Base-by-base conservation (phyloP, 371 early-diverging fungal species). In the Apophysomyces variabilis region DNA sequence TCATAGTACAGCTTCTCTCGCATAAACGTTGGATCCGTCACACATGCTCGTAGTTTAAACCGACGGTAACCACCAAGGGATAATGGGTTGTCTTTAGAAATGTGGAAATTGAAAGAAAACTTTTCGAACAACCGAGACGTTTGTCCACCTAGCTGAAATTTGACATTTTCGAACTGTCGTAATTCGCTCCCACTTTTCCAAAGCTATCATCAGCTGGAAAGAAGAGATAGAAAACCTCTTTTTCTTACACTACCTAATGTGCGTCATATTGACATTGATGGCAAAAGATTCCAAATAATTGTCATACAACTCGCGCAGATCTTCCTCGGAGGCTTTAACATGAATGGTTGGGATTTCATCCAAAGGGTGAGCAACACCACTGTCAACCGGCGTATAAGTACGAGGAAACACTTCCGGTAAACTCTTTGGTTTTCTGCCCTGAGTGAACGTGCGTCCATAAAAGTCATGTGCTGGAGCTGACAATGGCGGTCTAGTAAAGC, bases 1-100 rank as follows among this genome's bases (percentile, higher is more conserved):
- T 86, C 86, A 56, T 84, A 77, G 44, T 76, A 80, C 14, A 86
- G 35, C 62, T 84, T 86, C 64, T 86, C 86, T 13, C 84, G 80
- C 39, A 86, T 75, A 63, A 73, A 80, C 5, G 82, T 77, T 0
- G 84, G 82, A 60, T 86, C 86, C 0, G 83, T 75, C 18, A 63
- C 66, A 59, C 71, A 69, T 8, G 80, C 70, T 26, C 77, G 70
- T 38, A 80, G 38, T 45, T 80, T 80, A 62, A 80, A 75, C 26
- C 66, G 67, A 58, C 68, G 61, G 32, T 71, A 77, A 0, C 80
- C 80, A 44, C 69, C 62, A 7, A 79, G 37, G 0, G 60, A 45
- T 5, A 60, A 26, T 3, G 47, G 54, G 14, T 61, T 57, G 13
- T 70, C 43, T 21, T 76, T 72, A 14, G 57, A 41, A 21, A 79